Conservation (phyloP, 108 stramenopile species). For the Pseudonitzschia pungens region DNA sequence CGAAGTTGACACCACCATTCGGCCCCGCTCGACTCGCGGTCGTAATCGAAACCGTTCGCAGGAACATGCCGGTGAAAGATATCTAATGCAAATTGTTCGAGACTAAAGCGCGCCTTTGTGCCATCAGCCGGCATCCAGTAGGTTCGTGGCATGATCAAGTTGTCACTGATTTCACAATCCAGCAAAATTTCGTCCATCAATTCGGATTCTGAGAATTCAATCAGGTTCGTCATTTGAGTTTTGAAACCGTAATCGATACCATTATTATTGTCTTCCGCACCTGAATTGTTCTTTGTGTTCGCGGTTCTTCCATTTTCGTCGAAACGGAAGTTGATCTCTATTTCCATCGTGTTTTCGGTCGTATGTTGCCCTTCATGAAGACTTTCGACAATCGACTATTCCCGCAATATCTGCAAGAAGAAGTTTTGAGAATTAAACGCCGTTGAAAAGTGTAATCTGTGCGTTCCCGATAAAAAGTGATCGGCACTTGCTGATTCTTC, state of each 20-base stretch:
- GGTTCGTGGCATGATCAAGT: slow-evolving; percentile 69
- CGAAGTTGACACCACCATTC: slow-evolving; percentile 89
- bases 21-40: slow-evolving; percentile 51
- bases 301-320: slow-evolving; percentile 64
- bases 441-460: too few species aligned
- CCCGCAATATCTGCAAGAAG: too few species aligned
- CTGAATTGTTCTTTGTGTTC: slow-evolving; percentile 9
- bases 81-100: slow-evolving; percentile 73
- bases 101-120: slow-evolving; percentile 52
- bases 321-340: slow-evolving; percentile 68
- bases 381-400: too few species aligned
- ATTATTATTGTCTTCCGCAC: background rate
- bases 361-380: background rate
- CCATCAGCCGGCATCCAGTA: slow-evolving; percentile 67
- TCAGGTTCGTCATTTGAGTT: slow-evolving; percentile 46
- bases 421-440: too few species aligned
- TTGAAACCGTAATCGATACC: slow-evolving; percentile 46
- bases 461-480: too few species aligned
- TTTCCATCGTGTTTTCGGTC: slow-evolving; percentile 22
- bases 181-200: slow-evolving; percentile 65
- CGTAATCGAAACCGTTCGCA: slow-evolving; percentile 11
- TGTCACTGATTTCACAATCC: slow-evolving; percentile 82
- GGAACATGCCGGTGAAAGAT: slow-evolving; percentile 71
- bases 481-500: too few species aligned
- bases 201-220: background rate